Percentiles rank a stretch among this genome's conserved stretches.
Evolutionary conservation across 1,139 yeast genomes (phyloP).

Genomic region (Candida glucosophila): DNA sequence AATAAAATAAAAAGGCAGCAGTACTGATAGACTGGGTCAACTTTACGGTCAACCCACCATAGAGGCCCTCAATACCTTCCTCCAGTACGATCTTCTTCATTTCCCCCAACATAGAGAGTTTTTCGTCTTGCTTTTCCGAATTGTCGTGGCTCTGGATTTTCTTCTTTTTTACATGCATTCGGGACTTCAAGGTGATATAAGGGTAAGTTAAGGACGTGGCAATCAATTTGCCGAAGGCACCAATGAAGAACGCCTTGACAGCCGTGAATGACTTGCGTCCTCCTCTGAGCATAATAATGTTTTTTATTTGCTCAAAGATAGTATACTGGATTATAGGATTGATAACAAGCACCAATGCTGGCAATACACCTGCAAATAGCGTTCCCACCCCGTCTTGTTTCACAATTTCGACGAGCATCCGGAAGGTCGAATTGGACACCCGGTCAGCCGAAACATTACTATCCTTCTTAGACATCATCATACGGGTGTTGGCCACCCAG

Average conservation of each 20-base stretch:
- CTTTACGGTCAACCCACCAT: conserved; percentile 75
- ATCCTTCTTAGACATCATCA: conserved; percentile 52
- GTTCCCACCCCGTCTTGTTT: conserved; percentile 64
- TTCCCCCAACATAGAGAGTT: conserved; percentile 36
- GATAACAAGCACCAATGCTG: conserved; percentile 76
- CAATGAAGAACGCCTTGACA: conserved; percentile 71
- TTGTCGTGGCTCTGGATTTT: no score
- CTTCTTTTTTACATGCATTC: conserved; percentile 66
- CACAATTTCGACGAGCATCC: conserved; percentile 52
- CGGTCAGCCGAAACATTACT: conserved; percentile 15
- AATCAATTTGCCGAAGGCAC: conserved; percentile 81
- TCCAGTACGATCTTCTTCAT: conserved; percentile 17
- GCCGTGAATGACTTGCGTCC: conserved; percentile 43
- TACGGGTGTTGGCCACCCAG: conserved; percentile 89
- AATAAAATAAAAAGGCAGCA: conserved; percentile 84
- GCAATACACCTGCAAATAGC: conserved; percentile 76
- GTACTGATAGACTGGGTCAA: conserved; percentile 76
- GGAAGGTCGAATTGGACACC: conserved; percentile 33
- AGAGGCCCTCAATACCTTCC: conserved; percentile 46
- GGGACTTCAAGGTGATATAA: conserved; percentile 78
- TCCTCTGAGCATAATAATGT: conserved; percentile 47
- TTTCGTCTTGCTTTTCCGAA: conserved; percentile 13
- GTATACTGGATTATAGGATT: conserved; percentile 93
- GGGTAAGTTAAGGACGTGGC: conserved; percentile 89
- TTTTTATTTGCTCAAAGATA: conserved; percentile 78